Percentiles rank a stretch among this genome's conserved stretches.
Evolutionary conservation across 345 rosid species (phyloP).

Genomic region (Excoecaria agallocha): DNA sequence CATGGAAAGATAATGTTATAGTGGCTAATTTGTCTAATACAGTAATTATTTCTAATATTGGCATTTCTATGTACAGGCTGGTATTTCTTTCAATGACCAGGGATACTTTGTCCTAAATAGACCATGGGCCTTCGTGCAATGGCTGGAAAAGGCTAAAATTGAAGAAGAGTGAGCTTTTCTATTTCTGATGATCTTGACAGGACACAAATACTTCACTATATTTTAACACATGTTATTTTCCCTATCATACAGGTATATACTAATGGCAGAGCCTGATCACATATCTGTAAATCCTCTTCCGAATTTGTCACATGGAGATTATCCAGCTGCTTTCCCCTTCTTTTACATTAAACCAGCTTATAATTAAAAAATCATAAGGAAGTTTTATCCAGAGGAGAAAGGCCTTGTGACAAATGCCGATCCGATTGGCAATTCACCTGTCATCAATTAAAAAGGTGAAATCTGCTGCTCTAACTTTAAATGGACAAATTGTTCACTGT

Average conservation of each 20-base stretch:
- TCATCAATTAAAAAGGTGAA: constrained; percentile 63
- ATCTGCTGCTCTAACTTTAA: neutral
- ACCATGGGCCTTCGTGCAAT: constrained; percentile 97
- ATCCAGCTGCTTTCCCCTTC: constrained; percentile 83
- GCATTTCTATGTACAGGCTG: no score
- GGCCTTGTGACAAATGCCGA: constrained; percentile 61
- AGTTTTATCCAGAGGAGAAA: constrained; percentile 59
- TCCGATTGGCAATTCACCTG: constrained; percentile 84
- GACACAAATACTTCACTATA: neutral
- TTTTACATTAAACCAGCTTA: constrained; percentile 75
- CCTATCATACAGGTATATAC: constrained; percentile 53
- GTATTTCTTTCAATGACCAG: constrained; percentile 43
- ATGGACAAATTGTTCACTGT: neutral
- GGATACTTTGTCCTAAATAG: constrained; percentile 91
- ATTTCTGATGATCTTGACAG: neutral
- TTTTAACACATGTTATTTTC: neutral
- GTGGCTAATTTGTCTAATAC: no score
- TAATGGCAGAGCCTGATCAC: constrained; percentile 98
- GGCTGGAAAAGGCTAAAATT: constrained; percentile 82
- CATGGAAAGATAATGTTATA: no score
- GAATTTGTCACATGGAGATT: constrained; percentile 58
- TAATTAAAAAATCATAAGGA: constrained; percentile 45
- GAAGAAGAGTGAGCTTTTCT: constrained; percentile 73
- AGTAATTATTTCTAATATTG: no score
- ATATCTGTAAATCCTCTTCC: constrained; percentile 71